These are phyloP conservation scores for Globisporangium mamillatum DNA, from an alignment of 352 stramenopile species.

Conservation along the genomic window DNA sequence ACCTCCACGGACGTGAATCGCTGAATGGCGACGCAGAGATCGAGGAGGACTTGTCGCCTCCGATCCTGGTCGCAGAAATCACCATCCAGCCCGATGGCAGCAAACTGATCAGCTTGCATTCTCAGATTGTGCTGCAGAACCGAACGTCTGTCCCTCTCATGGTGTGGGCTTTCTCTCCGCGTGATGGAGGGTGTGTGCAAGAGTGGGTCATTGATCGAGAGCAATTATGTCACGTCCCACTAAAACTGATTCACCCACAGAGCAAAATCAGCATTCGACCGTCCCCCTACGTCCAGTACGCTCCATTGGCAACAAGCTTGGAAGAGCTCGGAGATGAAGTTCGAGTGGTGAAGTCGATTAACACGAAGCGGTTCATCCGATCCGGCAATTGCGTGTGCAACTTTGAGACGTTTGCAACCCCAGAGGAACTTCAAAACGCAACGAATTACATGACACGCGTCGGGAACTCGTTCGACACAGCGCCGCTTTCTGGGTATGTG, in stretches of 20 bases:
- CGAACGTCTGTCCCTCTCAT: conserved; percentile 84
- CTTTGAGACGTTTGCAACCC: conserved; percentile 74
- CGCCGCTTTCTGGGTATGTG: conserved; percentile 73
- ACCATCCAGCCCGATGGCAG: conserved; percentile 85
- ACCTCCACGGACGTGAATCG: conserved; percentile 18
- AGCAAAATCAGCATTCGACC: conserved; percentile 87
- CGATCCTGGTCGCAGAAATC: conserved; percentile 83
- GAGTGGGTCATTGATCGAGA: conserved; percentile 87
- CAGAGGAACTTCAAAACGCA: conserved; percentile 61
- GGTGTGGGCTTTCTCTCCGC: conserved; percentile 86
- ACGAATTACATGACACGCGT: conserved; percentile 27
- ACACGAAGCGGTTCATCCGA: conserved; percentile 81
- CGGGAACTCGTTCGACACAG: conserved; percentile 29
- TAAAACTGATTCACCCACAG: conserved; percentile 82
- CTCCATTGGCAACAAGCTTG: conserved; percentile 72
- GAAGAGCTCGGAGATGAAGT: conserved; percentile 78
- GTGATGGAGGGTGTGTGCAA: conserved; percentile 65
- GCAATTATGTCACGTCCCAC: conserved; percentile 74
- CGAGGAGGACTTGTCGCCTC: conserved; percentile 62
- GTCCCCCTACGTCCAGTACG: conserved; percentile 83
- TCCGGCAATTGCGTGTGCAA: conserved; percentile 76
- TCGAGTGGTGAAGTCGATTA: conserved; percentile 61
- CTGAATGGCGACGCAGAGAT: conserved; percentile 26
- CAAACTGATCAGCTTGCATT: conserved; percentile 87
- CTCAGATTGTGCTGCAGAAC: conserved; percentile 84